Percentiles rank a stretch among this genome's conserved stretches.
These are phyloP conservation scores for Amanita exitialis DNA, from an alignment of 768 basidiomycete species.

Conservation along the genomic window DNA sequence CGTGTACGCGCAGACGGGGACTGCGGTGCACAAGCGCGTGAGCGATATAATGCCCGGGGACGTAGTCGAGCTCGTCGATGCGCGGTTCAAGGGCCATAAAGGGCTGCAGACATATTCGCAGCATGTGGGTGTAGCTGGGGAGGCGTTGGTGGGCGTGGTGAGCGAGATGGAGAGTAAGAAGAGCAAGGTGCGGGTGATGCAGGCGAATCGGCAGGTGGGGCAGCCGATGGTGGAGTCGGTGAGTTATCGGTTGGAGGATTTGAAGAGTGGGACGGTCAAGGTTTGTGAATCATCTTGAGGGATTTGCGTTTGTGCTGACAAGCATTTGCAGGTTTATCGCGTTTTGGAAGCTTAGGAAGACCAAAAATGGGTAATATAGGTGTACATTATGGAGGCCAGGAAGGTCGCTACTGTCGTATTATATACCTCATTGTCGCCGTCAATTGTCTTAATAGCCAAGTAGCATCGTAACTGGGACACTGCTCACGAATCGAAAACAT, in stretches of 20 bases:
- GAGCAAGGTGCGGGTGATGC: constrained; percentile 74
- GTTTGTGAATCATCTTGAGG: constrained; percentile 23
- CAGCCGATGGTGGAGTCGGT: constrained; percentile 70
- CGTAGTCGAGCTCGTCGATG: constrained; percentile 64
- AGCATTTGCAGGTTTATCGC: constrained; percentile 24
- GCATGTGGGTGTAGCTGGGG: constrained; percentile 33
- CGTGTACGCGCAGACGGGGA: constrained; percentile 63
- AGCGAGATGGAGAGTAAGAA: constrained; percentile 82
- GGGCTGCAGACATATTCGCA: constrained; percentile 68
- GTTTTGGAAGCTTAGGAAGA: constrained; percentile 23
- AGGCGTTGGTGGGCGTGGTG: constrained; percentile 64
- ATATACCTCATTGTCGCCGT: neutral
- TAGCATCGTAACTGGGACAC: neutral
- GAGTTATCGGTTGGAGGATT: constrained; percentile 84
- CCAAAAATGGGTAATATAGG: too few relatives aligned
- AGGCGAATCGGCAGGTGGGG: constrained; percentile 81
- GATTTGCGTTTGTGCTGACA: neutral
- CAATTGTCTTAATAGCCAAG: neutral
- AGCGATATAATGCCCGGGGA: constrained; percentile 87
- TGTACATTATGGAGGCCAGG: neutral
- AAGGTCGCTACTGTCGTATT: too few relatives aligned
- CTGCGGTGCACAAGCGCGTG: constrained; percentile 55
- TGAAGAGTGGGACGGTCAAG: constrained; percentile 79
- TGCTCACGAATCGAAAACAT: neutral
- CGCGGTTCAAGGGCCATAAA: constrained; percentile 70